Evolutionary conservation across 805 yeast species (phyloP), one percentile per base, ranked within the genome.

Genomic region (Metschnikowia koreensis): DNA sequence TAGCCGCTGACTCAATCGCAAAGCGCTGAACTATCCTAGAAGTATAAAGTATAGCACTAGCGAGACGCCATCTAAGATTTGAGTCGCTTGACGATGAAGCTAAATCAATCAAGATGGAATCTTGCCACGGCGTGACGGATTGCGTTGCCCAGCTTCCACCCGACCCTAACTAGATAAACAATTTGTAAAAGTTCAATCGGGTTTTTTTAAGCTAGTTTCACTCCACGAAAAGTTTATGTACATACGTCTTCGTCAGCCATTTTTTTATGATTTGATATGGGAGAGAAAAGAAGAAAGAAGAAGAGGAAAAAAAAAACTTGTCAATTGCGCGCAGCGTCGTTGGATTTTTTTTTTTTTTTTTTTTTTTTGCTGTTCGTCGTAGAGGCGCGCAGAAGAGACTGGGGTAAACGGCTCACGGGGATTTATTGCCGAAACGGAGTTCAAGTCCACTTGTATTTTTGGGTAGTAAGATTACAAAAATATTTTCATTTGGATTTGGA

Each of bases 171-270:
- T 7, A 15, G 17, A 37, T 11, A 37, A 7, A 37, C 15, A 37
- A 37, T 15, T 15, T 37, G 39, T 31, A 37, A 37, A 37, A 7
- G 42, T 6, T 11, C 6, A 40, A 40, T 26, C 34, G 5, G 34
- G 41, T 29, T 13, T 28, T 45, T 33, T 27, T 22, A 9, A 7
- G 29, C 42, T 40, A 26, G 11, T 36, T 51, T 40, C 42, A 26
- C 36, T 29, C 17, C 27, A 26, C 36, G 9, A 28, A 37, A 37
- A 37, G 29, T 7, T 41, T 41, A 36, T 22, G 38, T 47, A 70
- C 75, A 60, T 70, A 70, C 75, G 54, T 70, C 75, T 68, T 70
- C 75, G 55, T 70, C 75, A 70, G 75, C 73, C 75, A 70, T 70
- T 53, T 57, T 65, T 53, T 51, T 51, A 45, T 54, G 50, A 57